Evolutionary conservation across 495 filamentous ascomycete species (phyloP).

Genomic region (Neurospora terricola): DNA sequence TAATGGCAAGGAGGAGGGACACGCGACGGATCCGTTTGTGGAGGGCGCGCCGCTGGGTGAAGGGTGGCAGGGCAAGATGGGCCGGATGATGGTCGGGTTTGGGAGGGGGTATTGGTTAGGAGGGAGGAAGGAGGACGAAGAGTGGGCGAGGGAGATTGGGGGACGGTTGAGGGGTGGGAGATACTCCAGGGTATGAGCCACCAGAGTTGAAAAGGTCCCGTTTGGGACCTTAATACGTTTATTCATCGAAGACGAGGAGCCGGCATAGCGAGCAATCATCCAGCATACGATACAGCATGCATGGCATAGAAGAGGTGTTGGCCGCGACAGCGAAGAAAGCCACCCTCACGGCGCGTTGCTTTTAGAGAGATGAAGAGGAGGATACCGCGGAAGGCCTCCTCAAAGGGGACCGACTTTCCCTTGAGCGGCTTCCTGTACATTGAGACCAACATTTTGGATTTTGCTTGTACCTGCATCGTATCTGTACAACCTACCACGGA

Average conservation of each 20-base stretch:
- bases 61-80: conserved; percentile 67
- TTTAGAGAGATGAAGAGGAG: neutral
- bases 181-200: neutral
- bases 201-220: neutral
- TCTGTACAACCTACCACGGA: neutral
- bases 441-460: neutral
- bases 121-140: conserved; percentile 33
- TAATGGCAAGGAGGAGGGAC: conserved; percentile 24
- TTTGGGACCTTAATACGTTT: neutral
- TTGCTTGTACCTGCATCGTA: neutral
- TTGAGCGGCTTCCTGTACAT: neutral
- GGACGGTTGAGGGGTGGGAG: conserved; percentile 42
- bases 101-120: conserved; percentile 70
- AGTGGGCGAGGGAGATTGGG: conserved; percentile 50
- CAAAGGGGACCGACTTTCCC: neutral
- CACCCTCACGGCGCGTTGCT: neutral
- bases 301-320: neutral
- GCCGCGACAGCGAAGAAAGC: neutral
- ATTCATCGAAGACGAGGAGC: too few relatives aligned
- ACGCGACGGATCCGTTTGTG: conserved; percentile 62
- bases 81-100: conserved; percentile 59
- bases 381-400: neutral
- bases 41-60: conserved; percentile 55
- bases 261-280: neutral
- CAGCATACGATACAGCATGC: neutral